These are phyloP conservation scores for Rhynchosporium secalis DNA, from an alignment of 2,329 filamentous ascomycete species.

Conservation along the genomic window DNA sequence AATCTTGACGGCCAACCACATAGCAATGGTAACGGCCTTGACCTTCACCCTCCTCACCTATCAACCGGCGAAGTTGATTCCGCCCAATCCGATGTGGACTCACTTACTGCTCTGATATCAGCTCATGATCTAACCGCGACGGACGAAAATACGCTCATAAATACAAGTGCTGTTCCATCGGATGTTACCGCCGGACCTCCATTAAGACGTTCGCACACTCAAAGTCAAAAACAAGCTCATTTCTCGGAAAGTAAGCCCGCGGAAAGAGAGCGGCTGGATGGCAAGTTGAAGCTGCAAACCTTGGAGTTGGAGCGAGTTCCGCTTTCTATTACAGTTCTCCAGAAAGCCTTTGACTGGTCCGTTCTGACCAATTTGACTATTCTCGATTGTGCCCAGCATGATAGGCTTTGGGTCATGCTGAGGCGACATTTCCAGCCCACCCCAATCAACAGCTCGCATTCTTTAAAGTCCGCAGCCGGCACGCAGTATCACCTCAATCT, in stretches of 20 bases:
- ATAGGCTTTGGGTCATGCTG: constrained; percentile 73
- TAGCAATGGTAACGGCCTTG: constrained; percentile 23
- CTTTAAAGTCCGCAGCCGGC: constrained; percentile 38
- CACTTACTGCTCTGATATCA: constrained; percentile 34
- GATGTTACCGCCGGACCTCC: constrained; percentile 26
- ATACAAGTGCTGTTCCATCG: constrained; percentile 10
- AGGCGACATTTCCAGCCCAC: constrained; percentile 59
- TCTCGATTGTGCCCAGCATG: constrained; percentile 70
- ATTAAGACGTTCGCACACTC: constrained; percentile 32
- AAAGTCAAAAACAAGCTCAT: constrained; percentile 31
- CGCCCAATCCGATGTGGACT: constrained; percentile 35
- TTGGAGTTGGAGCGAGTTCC: constrained; percentile 75
- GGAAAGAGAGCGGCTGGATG: constrained; percentile 48
- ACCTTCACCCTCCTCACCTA: constrained; percentile 21
- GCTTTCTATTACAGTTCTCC: constrained; percentile 70
- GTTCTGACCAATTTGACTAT: constrained; percentile 70
- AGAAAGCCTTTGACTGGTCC: constrained; percentile 73
- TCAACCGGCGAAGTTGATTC: constrained; percentile 18
- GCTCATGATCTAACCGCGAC: constrained; percentile 28
- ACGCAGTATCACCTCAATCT: constrained; percentile 64
- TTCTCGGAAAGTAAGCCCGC: constrained; percentile 31
- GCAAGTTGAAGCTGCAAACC: constrained; percentile 65
- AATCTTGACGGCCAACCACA: constrained; percentile 20
- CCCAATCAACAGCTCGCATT: constrained; percentile 30
- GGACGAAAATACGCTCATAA: constrained; percentile 13